These are phyloP conservation scores for Penicillium sp. DNA, from an alignment of 2,329 filamentous ascomycete genomes.

Conservation along the genomic window DNA sequence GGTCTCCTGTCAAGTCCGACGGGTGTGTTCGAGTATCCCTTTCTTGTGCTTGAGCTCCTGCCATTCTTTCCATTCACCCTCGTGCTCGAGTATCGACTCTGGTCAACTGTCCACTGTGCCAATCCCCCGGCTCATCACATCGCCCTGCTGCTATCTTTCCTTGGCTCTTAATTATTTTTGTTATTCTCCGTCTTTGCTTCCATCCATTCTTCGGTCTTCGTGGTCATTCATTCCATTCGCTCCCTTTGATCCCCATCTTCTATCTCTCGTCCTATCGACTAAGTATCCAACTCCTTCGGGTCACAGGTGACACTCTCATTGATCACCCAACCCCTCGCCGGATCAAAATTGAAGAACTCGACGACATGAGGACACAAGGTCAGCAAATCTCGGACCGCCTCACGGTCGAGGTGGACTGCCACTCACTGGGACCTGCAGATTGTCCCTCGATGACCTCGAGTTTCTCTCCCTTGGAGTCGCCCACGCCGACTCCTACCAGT, in stretches of 20 bases:
- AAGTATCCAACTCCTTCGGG: conserved; percentile 1
- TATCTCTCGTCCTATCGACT: background rate
- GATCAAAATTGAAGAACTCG: conserved; percentile 25
- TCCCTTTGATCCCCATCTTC: too few relatives aligned
- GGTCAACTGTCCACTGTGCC: too few relatives aligned
- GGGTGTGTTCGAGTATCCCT: conserved; percentile 1
- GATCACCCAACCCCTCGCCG: conserved; percentile 23
- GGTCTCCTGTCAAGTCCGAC: too few relatives aligned
- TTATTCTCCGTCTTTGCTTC: too few relatives aligned
- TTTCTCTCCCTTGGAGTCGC: conserved; percentile 37
- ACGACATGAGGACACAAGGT: conserved; percentile 36
- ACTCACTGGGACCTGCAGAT: conserved; percentile 34
- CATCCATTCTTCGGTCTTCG: too few relatives aligned
- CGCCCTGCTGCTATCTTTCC: too few relatives aligned
- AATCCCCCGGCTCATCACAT: too few relatives aligned
- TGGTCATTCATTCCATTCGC: too few relatives aligned
- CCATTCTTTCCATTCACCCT: conserved; percentile 11
- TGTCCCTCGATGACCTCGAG: conserved; percentile 37
- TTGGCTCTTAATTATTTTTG: too few relatives aligned
- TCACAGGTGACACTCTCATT: conserved; percentile 26
- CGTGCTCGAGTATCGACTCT: too few relatives aligned
- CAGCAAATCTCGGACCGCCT: conserved; percentile 33
- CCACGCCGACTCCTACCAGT: conserved; percentile 35
- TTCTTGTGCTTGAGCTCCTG: conserved; percentile 13
- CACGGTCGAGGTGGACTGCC: conserved; percentile 36